Conservation (phyloP, 2,329 filamentous ascomycete species). For the Aspergillus arachidicola region DNA sequence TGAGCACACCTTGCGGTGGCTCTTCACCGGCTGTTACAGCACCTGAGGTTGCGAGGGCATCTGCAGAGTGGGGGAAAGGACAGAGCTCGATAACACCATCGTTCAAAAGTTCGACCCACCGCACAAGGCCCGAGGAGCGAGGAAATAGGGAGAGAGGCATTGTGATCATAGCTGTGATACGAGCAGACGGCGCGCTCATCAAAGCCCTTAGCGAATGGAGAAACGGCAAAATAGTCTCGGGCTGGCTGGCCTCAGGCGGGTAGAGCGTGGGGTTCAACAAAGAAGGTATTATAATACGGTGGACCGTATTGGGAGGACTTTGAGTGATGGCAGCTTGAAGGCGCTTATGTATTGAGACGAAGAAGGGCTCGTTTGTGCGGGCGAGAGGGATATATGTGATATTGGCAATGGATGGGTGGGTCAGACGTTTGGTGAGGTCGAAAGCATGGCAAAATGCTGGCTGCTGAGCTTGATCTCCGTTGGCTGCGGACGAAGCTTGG, state of each 20-base stretch:
- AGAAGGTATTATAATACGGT: constrained; percentile 81
- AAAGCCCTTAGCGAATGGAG: constrained; percentile 76
- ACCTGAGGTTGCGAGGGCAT: constrained; percentile 55
- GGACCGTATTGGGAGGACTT: constrained; percentile 64
- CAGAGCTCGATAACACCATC: constrained; percentile 88
- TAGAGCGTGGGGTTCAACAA: constrained; percentile 88
- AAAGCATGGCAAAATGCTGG: constrained; percentile 71
- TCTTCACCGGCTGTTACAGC: constrained; percentile 66
- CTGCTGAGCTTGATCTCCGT: constrained; percentile 24
- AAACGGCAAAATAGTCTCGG: constrained; percentile 75
- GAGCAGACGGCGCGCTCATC: constrained; percentile 66
- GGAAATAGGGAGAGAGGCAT: constrained; percentile 80
- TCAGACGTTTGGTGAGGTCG: constrained; percentile 68
- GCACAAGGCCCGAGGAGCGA: constrained; percentile 71
- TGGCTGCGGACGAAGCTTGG: constrained; percentile 48
- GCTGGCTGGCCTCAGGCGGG: constrained; percentile 67
- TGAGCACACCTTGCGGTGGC: constrained; percentile 81
- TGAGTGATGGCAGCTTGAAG: constrained; percentile 59
- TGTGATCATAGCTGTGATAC: constrained; percentile 72
- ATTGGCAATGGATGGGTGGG: constrained; percentile 55
- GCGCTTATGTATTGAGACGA: constrained; percentile 65
- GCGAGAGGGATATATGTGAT: constrained; percentile 56
- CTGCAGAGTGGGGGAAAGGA: constrained; percentile 65
- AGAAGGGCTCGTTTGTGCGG: constrained; percentile 53
- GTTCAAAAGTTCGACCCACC: constrained; percentile 81